A percentile compares a stretch with the other conserved stretches of the same genome.
phyloP scores from a whole-genome alignment of 805 yeast species.

The Torulaspora delbrueckii region DNA sequence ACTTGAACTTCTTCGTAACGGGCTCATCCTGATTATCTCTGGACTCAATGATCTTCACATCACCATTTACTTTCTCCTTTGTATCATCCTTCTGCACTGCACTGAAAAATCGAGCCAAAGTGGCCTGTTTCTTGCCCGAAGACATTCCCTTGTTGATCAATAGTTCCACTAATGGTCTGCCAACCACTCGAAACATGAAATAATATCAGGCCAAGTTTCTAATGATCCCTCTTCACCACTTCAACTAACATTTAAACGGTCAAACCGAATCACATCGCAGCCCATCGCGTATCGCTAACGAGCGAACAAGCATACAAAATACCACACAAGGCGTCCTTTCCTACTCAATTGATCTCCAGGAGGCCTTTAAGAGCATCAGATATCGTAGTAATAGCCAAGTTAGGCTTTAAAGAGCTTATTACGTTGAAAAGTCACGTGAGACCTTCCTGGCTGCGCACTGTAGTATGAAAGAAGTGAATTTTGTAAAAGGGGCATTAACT shows the following conservation, averaged over 20 bases:
- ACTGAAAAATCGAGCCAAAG: slow-evolving; percentile 33
- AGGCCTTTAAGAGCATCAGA: not conserved
- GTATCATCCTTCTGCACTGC: slow-evolving; percentile 18
- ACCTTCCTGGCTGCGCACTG: not conserved
- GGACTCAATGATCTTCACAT: not conserved
- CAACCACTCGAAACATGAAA: slow-evolving; percentile 6
- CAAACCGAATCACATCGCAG: slow-evolving; percentile 4
- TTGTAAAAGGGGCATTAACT: slow-evolving; percentile 3
- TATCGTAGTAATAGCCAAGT: not conserved
- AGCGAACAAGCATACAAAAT: not conserved
- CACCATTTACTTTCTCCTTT: not conserved
- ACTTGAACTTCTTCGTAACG: slow-evolving; percentile 6
- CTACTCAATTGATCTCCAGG: not conserved
- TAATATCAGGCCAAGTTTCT: not conserved
- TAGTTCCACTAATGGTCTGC: not conserved
- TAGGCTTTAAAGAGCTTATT: not conserved
- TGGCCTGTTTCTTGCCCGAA: slow-evolving; percentile 26
- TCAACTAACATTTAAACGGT: not conserved
- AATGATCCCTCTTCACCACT: not conserved
- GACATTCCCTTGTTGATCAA: slow-evolving; percentile 7
- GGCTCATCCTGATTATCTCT: slow-evolving; percentile 4
- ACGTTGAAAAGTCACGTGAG: not conserved
- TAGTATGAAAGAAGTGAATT: not conserved
- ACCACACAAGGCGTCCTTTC: not conserved
- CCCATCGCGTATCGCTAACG: not conserved